These are phyloP conservation scores for Cutaneotrichosporon sp. DNA, from an alignment of 1,284 basidiomycete genomes.

Conservation along the genomic window DNA sequence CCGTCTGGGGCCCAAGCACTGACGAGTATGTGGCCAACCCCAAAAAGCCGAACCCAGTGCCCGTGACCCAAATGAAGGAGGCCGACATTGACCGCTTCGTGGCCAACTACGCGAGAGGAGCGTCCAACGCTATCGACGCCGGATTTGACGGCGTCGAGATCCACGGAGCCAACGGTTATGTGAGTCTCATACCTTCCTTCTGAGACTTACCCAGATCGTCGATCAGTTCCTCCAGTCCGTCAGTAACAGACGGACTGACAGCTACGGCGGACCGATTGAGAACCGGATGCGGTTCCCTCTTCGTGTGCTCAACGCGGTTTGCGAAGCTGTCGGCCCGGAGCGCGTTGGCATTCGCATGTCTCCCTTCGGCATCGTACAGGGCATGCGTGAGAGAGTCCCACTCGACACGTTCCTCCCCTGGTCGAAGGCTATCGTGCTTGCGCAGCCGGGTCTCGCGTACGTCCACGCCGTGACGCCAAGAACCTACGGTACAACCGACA, in stretches of 20 bases:
- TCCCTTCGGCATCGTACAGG: slow-evolving; percentile 55
- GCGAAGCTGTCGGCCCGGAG: slow-evolving; percentile 54
- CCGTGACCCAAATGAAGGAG: slow-evolving; percentile 17
- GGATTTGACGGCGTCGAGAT: slow-evolving; percentile 64
- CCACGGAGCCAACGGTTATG: slow-evolving; percentile 41
- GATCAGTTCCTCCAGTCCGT: slow-evolving; percentile 57
- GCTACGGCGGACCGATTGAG: slow-evolving; percentile 58
- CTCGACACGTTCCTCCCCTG: slow-evolving; percentile 41
- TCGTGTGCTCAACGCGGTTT: slow-evolving; percentile 54
- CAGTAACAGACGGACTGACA: slow-evolving; percentile 58
- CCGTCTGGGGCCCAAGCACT: slow-evolving; percentile 30
- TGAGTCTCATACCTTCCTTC: background rate
- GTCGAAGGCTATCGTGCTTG: slow-evolving; percentile 37
- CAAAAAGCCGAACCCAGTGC: background rate
- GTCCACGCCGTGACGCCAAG: slow-evolving; percentile 57
- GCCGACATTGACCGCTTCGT: slow-evolving; percentile 49
- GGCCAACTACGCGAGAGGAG: slow-evolving; percentile 52
- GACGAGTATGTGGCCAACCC: slow-evolving; percentile 9
- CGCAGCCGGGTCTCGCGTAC: slow-evolving; percentile 56
- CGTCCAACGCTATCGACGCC: slow-evolving; percentile 56
- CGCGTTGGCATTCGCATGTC: slow-evolving; percentile 55
- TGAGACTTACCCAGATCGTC: slow-evolving; percentile 23
- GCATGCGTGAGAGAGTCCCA: slow-evolving; percentile 50
- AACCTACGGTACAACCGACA: slow-evolving; percentile 19
- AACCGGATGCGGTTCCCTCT: slow-evolving; percentile 56